Percentiles rank a stretch among this genome's conserved stretches.
These are phyloP conservation scores for Beauveria rudraprayagi DNA, from an alignment of 2,329 filamentous ascomycete genomes.

Conservation along the genomic window DNA sequence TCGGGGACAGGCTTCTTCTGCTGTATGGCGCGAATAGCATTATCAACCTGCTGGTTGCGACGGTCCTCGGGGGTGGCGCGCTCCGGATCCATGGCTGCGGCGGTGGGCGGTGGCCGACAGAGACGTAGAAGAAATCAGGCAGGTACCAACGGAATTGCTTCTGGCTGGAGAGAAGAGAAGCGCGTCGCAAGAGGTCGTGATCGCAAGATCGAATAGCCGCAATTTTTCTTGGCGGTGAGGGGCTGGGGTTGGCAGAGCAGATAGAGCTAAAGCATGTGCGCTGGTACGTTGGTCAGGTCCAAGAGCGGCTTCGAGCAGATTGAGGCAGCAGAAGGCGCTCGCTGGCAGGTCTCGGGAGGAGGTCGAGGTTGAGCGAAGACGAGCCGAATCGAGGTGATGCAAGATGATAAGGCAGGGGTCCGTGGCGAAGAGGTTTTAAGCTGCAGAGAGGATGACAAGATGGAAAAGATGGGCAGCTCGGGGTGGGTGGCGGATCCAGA, in stretches of 20 bases:
- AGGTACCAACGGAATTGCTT: not conserved
- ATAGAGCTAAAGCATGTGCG: not conserved
- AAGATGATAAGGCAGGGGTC: not conserved
- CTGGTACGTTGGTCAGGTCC: not conserved
- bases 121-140: not conserved
- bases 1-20: constrained; percentile 94
- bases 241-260: not conserved
- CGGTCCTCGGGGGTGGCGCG: constrained; percentile 33
- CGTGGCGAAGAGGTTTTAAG: not conserved
- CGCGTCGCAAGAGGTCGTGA: not conserved
- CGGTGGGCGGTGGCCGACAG: constrained; percentile 1
- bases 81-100: constrained; percentile 42
- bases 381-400: not conserved
- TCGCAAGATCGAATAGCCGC: not conserved
- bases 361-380: not conserved
- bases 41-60: constrained; percentile 64
- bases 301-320: not conserved
- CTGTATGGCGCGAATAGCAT: constrained; percentile 82
- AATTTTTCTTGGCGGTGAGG: constrained; percentile 5
- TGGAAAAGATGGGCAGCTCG: not conserved
- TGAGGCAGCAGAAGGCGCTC: not conserved
- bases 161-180: not conserved
- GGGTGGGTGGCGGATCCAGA: not conserved
- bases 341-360: not conserved
- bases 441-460: not conserved